A percentile compares a stretch with the other conserved stretches of the same genome.
Conservation (phyloP, 2,329 filamentous ascomycete genomes). For the Zymoseptoria crescenta region DNA sequence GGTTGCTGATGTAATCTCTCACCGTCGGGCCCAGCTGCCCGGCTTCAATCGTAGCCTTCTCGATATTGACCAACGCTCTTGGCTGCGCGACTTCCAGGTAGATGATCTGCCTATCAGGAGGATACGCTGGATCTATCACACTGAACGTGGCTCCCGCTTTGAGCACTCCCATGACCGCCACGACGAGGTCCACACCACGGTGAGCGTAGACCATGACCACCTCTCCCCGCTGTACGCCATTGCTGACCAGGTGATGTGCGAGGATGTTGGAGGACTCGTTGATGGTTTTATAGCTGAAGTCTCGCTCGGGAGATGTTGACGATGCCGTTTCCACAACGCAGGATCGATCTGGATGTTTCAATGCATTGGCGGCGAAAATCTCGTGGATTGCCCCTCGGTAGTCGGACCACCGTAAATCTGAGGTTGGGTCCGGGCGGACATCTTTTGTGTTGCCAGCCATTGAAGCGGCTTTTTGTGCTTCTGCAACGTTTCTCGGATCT, state of each 20-base stretch:
- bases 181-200: slow-evolving; percentile 68
- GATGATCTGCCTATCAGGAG: slow-evolving; percentile 70
- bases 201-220: slow-evolving; percentile 91
- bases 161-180: slow-evolving; percentile 68
- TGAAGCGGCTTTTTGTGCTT: not conserved
- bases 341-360: slow-evolving; percentile 57
- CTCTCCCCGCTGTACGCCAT: slow-evolving; percentile 69
- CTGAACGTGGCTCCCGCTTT: slow-evolving; percentile 53
- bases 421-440: slow-evolving; percentile 54
- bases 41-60: slow-evolving; percentile 60
- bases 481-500: not conserved
- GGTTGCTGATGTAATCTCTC: slow-evolving; percentile 61
- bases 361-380: slow-evolving; percentile 59
- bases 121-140: slow-evolving; percentile 73
- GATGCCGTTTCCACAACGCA: slow-evolving; percentile 61
- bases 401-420: slow-evolving; percentile 59
- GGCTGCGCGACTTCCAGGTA: slow-evolving; percentile 75
- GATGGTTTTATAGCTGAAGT: slow-evolving; percentile 81
- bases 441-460: slow-evolving; percentile 23
- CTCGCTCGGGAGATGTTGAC: slow-evolving; percentile 31
- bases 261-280: slow-evolving; percentile 74
- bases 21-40: slow-evolving; percentile 55
- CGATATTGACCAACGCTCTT: slow-evolving; percentile 63
- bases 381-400: slow-evolving; percentile 63
- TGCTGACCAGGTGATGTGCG: slow-evolving; percentile 67